Base-by-base conservation (phyloP, 2,329 filamentous ascomycete species). In the Colletotrichum destructivum region DNA sequence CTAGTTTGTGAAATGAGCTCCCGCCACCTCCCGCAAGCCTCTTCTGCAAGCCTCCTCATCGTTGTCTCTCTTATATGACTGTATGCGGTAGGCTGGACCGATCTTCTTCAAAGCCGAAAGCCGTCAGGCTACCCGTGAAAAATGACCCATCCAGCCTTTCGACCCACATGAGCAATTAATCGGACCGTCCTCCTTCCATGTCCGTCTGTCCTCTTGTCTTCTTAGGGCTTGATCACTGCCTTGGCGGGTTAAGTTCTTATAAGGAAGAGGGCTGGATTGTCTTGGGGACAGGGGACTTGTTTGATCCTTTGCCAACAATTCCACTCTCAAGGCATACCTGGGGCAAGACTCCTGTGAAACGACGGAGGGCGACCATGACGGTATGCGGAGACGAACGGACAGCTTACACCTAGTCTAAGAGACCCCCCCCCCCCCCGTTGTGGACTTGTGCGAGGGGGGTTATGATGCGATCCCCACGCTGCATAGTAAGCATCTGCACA, bases 1-100 rank as follows among this genome's bases (percentile, higher is more conserved):
- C 7, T 69, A 11, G 54, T 31, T 69, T 52, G 57, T 62, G 15
- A 60, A 63, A 69, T 60, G 69, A 71, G 69, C 44, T 54, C 38
- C 52, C 54, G 35, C 26, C n/a, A 35, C 38, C 40, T 55, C 55
- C 52, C 59, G 56, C 56, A 61, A 55, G 60, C 44, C 64, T 69
- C 62, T 12, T 44, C 21, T 31, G 52, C 46, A 12, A 46, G 40
- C 46, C 65, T 63, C 69, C 65, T 44, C 64, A 62, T 54, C 49
- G 52, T 42, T 21, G 38, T 31, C 31, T 31, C 31, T 31, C 63
- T 15, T 46, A 44, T 40, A 42, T 62, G 16, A 4, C 47, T 55
- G 51, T 44, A 44, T 26, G 59, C 38, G 38, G 49, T 31, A 23
- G 49, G 51, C 38, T 54, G 51, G 65, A 40, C 26, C 56, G 42